Percentiles rank a stretch among this genome's conserved stretches.
phyloP scores from a whole-genome alignment of 768 basidiomycete species.

The Holtermanniella nyarrowii region DNA sequence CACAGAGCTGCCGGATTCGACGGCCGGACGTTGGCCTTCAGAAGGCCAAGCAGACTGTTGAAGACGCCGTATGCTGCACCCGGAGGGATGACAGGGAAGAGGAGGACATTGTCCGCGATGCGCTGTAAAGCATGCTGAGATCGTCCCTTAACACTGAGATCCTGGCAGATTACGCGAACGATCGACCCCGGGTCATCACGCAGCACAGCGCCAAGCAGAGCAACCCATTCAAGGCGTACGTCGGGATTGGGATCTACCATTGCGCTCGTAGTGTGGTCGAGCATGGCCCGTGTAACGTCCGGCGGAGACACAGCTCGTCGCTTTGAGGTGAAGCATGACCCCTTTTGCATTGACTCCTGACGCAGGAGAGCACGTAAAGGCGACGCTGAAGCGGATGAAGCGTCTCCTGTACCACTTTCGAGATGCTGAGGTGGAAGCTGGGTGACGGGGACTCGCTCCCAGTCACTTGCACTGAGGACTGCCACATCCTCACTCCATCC shows the following conservation, averaged over 20 bases:
- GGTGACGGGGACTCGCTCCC: slow-evolving; percentile 18
- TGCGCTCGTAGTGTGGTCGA: no score
- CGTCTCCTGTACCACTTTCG: slow-evolving; percentile 1
- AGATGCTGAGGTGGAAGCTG: slow-evolving; percentile 13
- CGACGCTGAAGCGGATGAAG: slow-evolving; percentile 2
- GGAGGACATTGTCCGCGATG: no score
- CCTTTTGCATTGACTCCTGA: slow-evolving; percentile 3
- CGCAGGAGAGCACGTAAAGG: slow-evolving; percentile 12
- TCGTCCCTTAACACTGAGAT: no score
- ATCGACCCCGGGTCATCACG: not conserved
- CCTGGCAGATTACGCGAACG: not conserved
- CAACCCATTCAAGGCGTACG: no score
- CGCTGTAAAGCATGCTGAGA: no score
- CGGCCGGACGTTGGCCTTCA: slow-evolving; percentile 13
- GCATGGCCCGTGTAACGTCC: no score
- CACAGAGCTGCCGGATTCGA: not conserved
- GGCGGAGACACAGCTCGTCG: not conserved
- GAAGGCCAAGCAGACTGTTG: slow-evolving; percentile 23
- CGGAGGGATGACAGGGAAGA: no score
- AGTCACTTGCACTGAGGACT: slow-evolving; percentile 11
- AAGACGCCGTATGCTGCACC: slow-evolving; percentile 22
- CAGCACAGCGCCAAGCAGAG: no score
- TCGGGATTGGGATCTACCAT: no score
- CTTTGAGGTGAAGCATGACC: not conserved
- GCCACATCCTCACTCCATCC: slow-evolving; percentile 26